Percentiles rank a stretch among this genome's conserved stretches.
Evolutionary conservation across 2,329 filamentous ascomycete genomes (phyloP).

Genomic region (Exophiala bonariae): DNA sequence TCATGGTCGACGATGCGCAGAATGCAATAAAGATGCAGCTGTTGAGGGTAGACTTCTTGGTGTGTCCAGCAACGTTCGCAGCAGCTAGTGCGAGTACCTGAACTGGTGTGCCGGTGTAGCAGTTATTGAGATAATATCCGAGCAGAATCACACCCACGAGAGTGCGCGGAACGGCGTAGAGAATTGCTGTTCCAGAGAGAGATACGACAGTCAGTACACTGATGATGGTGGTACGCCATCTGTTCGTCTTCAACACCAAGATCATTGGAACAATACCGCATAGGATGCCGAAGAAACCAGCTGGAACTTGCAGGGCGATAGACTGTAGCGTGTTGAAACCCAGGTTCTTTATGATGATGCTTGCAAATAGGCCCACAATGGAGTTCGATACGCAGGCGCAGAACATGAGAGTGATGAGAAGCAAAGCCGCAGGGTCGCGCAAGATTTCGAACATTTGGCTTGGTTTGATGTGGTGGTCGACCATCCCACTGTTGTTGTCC

Average conservation of each 20-base stretch:
- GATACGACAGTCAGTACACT: constrained; percentile 41
- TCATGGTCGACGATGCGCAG: background rate
- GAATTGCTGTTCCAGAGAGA: constrained; percentile 43
- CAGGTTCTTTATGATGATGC: constrained; percentile 1
- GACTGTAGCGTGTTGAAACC: background rate
- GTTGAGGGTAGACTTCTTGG: background rate
- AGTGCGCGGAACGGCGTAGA: constrained; percentile 47
- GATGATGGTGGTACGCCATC: constrained; percentile 45
- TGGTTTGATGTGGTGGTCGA: constrained; percentile 52
- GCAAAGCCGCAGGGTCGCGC: constrained; percentile 36
- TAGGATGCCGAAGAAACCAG: constrained; percentile 33
- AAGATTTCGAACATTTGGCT: constrained; percentile 45
- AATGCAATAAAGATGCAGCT: background rate
- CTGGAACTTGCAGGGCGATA: background rate
- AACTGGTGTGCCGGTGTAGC: background rate
- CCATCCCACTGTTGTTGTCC: constrained; percentile 56
- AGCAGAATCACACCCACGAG: constrained; percentile 52
- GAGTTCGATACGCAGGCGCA: background rate
- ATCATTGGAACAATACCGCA: constrained; percentile 31
- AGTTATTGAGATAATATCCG: constrained; percentile 47
- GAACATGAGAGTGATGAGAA: constrained; percentile 16
- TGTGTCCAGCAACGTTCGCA: background rate
- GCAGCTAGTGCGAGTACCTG: background rate
- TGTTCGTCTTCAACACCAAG: background rate
- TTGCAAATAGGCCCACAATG: background rate